Evolutionary conservation across 805 yeast species (phyloP), one percentile per base, ranked within the genome.

Genomic region (Starmerella floricola): DNA sequence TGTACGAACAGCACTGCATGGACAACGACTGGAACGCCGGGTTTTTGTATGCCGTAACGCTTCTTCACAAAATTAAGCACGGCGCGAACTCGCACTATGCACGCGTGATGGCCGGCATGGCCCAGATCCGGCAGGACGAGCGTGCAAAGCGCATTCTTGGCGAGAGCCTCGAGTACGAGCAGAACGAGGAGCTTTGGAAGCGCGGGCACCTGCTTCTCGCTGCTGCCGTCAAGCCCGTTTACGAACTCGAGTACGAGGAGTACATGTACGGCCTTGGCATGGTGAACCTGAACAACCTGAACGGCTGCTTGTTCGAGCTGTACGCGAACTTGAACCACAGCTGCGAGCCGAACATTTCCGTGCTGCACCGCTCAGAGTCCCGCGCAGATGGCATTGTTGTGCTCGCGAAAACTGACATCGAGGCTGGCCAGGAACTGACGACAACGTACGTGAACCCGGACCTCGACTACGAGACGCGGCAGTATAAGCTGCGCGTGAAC

Each of bases 241-340:
- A 58, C 34, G 54, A 55, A 6, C 55, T 67, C 34, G 54, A 67
- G 13, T 74, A 71, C 49, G 73, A 74, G 27, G 76, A 72, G 45
- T 84, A 67, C 54, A 58, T 80, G 57, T 62, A 59, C 43, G 73
- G 74, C 60, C 60, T 83, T 52, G 94, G 94, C 2, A 72, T 77
- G 45, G 79, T 76, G 55, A 79, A 81, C 59, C 72, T 83, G 52
- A 83, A 83, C 60, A 79, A 81, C 53, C 63, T 78, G 39, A 78
- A 76, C 41, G 76, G 79, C 2, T 72, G 75, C 37, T 54, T 81
- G 15, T 83, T 67, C 56, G 65, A 74, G 46, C 55, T 68, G 8
- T 80, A 79, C 47, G 74, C 91, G 0, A 81, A 80, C 55, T 62
- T 83, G 53, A 83, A 83, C 55, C 94, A 84, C 56, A 68, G 67